Evolutionary conservation across 495 filamentous ascomycete species (phyloP).

Genomic region (Sabuloglossum arenarium): DNA sequence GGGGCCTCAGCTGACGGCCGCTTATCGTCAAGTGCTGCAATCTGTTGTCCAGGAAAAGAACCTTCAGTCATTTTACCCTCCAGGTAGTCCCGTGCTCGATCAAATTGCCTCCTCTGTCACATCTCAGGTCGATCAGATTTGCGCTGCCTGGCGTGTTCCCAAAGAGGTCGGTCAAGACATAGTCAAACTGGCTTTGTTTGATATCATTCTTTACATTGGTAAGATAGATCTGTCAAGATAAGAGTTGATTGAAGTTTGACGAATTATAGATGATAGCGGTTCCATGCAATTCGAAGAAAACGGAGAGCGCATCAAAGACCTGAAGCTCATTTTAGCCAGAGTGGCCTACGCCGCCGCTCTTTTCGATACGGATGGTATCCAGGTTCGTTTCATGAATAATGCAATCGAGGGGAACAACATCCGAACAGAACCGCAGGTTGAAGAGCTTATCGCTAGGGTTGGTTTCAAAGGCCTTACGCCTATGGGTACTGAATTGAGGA

Average conservation of each 20-base stretch:
- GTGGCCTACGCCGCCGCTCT: slow-evolving; percentile 43
- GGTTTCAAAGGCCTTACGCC: slow-evolving; percentile 49
- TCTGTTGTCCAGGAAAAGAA: slow-evolving; percentile 34
- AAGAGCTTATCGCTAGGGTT: slow-evolving; percentile 31
- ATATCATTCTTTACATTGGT: slow-evolving; percentile 44
- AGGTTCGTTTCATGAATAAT: slow-evolving; percentile 53
- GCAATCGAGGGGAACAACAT: slow-evolving; percentile 27
- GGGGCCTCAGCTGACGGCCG: slow-evolving; percentile 26
- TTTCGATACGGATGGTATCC: slow-evolving; percentile 51
- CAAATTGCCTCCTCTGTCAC: slow-evolving; percentile 20
- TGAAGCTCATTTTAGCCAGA: slow-evolving; percentile 37
- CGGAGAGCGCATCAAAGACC: slow-evolving; percentile 43
- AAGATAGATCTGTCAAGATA: neutral
- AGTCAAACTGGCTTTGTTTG: slow-evolving; percentile 43
- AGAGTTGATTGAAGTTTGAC: neutral
- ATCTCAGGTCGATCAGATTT: slow-evolving; percentile 28
- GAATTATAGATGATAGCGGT: slow-evolving; percentile 37
- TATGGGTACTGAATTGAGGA: slow-evolving; percentile 36
- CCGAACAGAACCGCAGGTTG: slow-evolving; percentile 33
- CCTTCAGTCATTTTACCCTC: slow-evolving; percentile 33
- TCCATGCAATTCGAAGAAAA: slow-evolving; percentile 48
- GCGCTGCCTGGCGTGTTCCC: slow-evolving; percentile 32
- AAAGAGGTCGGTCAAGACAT: slow-evolving; percentile 46
- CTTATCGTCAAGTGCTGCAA: slow-evolving; percentile 32
- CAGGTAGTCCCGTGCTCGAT: slow-evolving; percentile 25